Evolutionary conservation across 2,329 filamentous ascomycete genomes (phyloP).

Genomic region (Cyphellophora attinorum): DNA sequence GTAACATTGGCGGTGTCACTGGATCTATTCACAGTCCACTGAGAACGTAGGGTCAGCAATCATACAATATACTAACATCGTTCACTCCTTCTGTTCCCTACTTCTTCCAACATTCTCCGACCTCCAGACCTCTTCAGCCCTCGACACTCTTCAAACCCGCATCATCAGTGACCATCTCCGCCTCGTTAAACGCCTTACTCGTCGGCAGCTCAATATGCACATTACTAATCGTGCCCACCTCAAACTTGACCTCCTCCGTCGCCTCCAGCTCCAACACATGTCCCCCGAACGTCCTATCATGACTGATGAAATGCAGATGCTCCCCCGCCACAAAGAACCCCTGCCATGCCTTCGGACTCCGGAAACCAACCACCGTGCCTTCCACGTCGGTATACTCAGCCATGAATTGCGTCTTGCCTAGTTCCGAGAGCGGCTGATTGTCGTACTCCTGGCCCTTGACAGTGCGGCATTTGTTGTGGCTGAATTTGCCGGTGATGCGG

Average conservation of each 20-base stretch:
- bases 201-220: constrained; percentile 31
- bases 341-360: constrained; percentile 29
- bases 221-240: constrained; percentile 27
- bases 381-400: constrained; percentile 26
- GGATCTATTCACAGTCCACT: no score
- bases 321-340: constrained; percentile 32
- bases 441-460: constrained; percentile 22
- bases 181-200: constrained; percentile 28
- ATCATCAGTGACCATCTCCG: constrained; percentile 24
- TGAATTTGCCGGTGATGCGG: constrained; percentile 19
- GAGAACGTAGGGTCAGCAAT: no score
- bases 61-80: no score
- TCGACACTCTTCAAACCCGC: constrained; percentile 27
- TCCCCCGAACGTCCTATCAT: constrained; percentile 27
- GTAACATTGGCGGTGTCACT: no score
- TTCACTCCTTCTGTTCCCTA: no score
- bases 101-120: no score
- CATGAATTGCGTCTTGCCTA: constrained; percentile 31
- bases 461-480: constrained; percentile 20
- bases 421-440: constrained; percentile 22
- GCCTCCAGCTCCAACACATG: constrained; percentile 30
- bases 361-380: constrained; percentile 34
- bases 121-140: constrained; percentile 23
- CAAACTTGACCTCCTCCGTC: constrained; percentile 23
- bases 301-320: constrained; percentile 32